A percentile compares a stretch with the other conserved stretches of the same genome.
Conservation (phyloP, 805 yeast genomes). For the Kuraishia ogatae region DNA sequence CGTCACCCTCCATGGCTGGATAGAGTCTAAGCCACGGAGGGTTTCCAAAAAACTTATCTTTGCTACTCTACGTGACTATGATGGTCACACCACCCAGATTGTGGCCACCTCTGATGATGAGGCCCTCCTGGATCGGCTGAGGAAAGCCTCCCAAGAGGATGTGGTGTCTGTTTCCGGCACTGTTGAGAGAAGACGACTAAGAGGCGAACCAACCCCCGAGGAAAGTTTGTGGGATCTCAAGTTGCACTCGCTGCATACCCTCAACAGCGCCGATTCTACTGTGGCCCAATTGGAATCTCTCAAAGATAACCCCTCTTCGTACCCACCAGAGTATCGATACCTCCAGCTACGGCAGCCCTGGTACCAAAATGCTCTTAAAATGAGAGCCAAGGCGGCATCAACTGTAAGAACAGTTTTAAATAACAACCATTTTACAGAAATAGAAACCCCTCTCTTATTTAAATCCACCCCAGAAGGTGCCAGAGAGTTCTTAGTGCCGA, state of each 20-base stretch:
- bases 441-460: constrained; percentile 89
- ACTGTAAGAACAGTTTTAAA: constrained; percentile 29
- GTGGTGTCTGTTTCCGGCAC: constrained; percentile 60
- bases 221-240: constrained; percentile 46
- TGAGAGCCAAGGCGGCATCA: constrained; percentile 47
- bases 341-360: constrained; percentile 62
- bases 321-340: constrained; percentile 77
- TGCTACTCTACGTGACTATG: constrained; percentile 64
- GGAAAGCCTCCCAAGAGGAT: constrained; percentile 60
- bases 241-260: constrained; percentile 38
- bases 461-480: constrained; percentile 99
- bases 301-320: constrained; percentile 42
- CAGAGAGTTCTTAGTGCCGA: constrained; percentile 89
- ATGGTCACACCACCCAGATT: constrained; percentile 62
- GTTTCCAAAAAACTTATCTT: constrained; percentile 59
- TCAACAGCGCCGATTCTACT: constrained; percentile 46
- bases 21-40: constrained; percentile 64
- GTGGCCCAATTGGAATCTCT: constrained; percentile 64
- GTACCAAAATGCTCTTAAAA: constrained; percentile 46
- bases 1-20: constrained; percentile 74
- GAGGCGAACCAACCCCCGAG: constrained; percentile 12
- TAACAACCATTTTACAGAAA: constrained; percentile 51
- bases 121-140: constrained; percentile 26
- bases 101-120: constrained; percentile 28
- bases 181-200: constrained; percentile 22